Conservation (phyloP, 2,329 filamentous ascomycete genomes). For the Pseudogymnoascus sp. region DNA sequence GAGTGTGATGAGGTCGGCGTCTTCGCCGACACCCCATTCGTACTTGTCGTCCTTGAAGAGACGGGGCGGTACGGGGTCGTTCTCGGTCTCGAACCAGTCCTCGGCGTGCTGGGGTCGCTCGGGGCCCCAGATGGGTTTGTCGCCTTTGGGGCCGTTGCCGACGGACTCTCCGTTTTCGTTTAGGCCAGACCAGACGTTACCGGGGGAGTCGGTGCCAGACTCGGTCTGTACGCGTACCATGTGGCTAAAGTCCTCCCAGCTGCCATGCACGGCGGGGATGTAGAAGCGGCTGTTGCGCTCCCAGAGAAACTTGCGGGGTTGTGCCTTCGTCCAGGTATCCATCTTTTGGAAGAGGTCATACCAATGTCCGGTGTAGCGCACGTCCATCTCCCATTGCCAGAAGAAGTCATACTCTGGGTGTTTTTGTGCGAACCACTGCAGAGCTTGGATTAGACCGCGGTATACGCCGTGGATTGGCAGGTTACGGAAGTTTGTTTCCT, state of each 20-base stretch:
- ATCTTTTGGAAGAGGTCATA: slow-evolving; percentile 65
- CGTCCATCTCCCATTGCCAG: slow-evolving; percentile 96
- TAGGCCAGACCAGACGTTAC: slow-evolving; percentile 56
- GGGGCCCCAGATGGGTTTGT: slow-evolving; percentile 76
- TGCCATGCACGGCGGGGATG: slow-evolving; percentile 64
- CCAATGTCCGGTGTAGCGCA: slow-evolving; percentile 82
- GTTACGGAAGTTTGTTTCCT: slow-evolving; percentile 61
- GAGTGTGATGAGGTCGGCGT: slow-evolving; percentile 84
- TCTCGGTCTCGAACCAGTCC: slow-evolving; percentile 64
- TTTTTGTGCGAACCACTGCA: slow-evolving; percentile 84
- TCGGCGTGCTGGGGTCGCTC: slow-evolving; percentile 56
- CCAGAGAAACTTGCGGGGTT: slow-evolving; percentile 75
- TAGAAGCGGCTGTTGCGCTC: slow-evolving; percentile 74
- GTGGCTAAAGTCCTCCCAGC: slow-evolving; percentile 71
- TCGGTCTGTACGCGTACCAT: slow-evolving; percentile 70
- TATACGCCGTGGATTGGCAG: slow-evolving; percentile 87
- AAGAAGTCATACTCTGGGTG: slow-evolving; percentile 87
- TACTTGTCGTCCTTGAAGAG: slow-evolving; percentile 72
- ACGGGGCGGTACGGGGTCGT: slow-evolving; percentile 66
- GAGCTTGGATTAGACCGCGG: slow-evolving; percentile 84
- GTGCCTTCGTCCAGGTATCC: slow-evolving; percentile 58
- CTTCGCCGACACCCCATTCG: slow-evolving; percentile 79
- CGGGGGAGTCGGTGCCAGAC: slow-evolving; percentile 54
- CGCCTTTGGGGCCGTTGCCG: slow-evolving; percentile 31
- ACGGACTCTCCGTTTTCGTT: slow-evolving; percentile 28